phyloP scores from a whole-genome alignment of 2,329 filamentous ascomycete genomes.

The Aspergillus novoparasiticus region DNA sequence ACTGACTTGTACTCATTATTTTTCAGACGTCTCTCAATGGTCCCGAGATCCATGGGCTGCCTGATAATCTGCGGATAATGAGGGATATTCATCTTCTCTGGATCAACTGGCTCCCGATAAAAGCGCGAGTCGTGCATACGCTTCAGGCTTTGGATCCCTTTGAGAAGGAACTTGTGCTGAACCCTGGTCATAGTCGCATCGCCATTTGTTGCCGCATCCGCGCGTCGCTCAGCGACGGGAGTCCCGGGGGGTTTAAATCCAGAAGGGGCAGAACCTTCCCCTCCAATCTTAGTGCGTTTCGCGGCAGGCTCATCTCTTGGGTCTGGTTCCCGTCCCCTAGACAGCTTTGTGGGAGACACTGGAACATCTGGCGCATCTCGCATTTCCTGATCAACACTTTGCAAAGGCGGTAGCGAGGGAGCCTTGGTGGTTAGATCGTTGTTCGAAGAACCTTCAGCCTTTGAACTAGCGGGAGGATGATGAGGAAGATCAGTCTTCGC shows the following conservation, averaged over 20 bases:
- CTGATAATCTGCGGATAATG: slow-evolving; percentile 72
- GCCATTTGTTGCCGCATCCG: slow-evolving; percentile 16
- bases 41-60: slow-evolving; percentile 79
- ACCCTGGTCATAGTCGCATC: slow-evolving; percentile 41
- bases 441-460: slow-evolving; percentile 19
- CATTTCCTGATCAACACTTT: slow-evolving; percentile 53
- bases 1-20: slow-evolving; percentile 68
- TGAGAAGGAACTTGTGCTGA: slow-evolving; percentile 46
- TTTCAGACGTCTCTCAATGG: slow-evolving; percentile 80
- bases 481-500: slow-evolving; percentile 39
- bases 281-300: slow-evolving; percentile 78
- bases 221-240: slow-evolving; percentile 35
- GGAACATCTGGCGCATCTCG: slow-evolving; percentile 58
- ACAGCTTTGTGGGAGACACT: slow-evolving; percentile 58
- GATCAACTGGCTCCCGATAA: slow-evolving; percentile 78
- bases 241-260: slow-evolving; percentile 50
- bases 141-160: slow-evolving; percentile 60
- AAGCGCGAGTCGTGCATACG: slow-evolving; percentile 79
- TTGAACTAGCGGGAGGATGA: slow-evolving; percentile 30
- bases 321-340: slow-evolving; percentile 79
- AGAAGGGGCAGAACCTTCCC: slow-evolving; percentile 46
- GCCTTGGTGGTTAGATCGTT: slow-evolving; percentile 22
- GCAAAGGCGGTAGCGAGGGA: slow-evolving; percentile 23
- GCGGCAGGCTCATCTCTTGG: slow-evolving; percentile 63
- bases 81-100: slow-evolving; percentile 73